Conservation (phyloP, 371 early-diverging fungal genomes). For the Saksenaea vasiformis region DNA sequence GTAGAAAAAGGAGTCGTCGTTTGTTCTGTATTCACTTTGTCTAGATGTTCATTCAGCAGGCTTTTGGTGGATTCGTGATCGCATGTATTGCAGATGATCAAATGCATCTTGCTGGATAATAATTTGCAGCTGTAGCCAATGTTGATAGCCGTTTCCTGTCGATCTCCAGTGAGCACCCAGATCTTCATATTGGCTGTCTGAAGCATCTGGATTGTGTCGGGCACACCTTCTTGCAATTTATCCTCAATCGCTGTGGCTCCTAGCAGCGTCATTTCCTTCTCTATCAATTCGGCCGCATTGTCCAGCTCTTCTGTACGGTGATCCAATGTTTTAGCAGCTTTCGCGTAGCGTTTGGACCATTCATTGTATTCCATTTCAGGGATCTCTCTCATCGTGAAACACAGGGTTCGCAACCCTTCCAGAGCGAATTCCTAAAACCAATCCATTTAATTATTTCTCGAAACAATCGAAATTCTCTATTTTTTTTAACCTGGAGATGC, state of each 20-base stretch:
- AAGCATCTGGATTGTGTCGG: slow-evolving; percentile 85
- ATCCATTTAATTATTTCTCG: neutral
- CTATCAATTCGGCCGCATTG: slow-evolving; percentile 82
- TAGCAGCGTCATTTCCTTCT: slow-evolving; percentile 65
- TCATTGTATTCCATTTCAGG: slow-evolving; percentile 70
- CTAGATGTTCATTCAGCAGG: slow-evolving; percentile 65
- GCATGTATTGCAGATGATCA: slow-evolving; percentile 65
- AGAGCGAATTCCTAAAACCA: slow-evolving; percentile 70
- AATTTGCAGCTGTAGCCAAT: slow-evolving; percentile 91
- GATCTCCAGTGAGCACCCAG: slow-evolving; percentile 99
- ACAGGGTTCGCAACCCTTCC: slow-evolving; percentile 89
- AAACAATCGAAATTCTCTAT: neutral
- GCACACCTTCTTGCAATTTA: slow-evolving; percentile 91
- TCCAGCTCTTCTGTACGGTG: slow-evolving; percentile 82
- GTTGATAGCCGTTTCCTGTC: slow-evolving; percentile 97
- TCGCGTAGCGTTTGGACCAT: slow-evolving; percentile 76
- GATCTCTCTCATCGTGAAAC: slow-evolving; percentile 82
- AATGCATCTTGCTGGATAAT: slow-evolving; percentile 59
- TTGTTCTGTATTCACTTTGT: slow-evolving; percentile 16
- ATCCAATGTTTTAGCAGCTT: slow-evolving; percentile 78
- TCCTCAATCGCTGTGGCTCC: slow-evolving; percentile 94
- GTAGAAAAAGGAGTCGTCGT: neutral
- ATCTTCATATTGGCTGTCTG: slow-evolving; percentile 90
- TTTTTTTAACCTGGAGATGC: slow-evolving; percentile 63
- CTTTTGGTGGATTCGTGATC: slow-evolving; percentile 53